phyloP scores from a whole-genome alignment of 73 alveolate genomes.

The Breviolum minutum region DNA sequence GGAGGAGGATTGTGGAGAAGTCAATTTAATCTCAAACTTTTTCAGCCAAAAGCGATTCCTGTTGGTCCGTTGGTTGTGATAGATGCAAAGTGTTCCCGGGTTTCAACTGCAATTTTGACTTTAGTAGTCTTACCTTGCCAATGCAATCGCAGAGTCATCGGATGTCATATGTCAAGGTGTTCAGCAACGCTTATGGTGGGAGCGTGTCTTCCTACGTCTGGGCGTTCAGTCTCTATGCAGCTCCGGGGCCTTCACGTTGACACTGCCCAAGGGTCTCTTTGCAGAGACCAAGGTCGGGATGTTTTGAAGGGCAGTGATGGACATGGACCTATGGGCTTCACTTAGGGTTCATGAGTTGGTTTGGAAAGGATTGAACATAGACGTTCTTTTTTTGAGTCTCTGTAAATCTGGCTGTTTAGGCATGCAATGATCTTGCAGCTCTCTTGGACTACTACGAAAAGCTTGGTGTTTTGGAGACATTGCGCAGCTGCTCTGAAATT shows the following conservation, averaged over 20 bases:
- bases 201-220: conserved; percentile 46
- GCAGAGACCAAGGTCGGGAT: not conserved
- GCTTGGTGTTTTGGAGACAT: conserved; percentile 9
- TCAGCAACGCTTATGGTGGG: conserved; percentile 68
- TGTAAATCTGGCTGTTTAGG: not conserved
- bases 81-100: not conserved
- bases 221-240: conserved; percentile 32
- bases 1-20: not conserved
- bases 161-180: not conserved
- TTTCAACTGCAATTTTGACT: not conserved
- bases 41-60: too few species aligned
- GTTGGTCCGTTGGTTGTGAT: too few species aligned
- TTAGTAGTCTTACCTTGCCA: not conserved
- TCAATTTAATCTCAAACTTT: too few species aligned
- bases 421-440: not conserved
- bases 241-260: not conserved
- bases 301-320: not conserved
- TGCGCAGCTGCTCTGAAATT: conserved; percentile 19
- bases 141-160: not conserved
- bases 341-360: not conserved
- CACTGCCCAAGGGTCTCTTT: conserved; percentile 28
- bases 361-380: not conserved
- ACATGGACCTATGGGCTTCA: not conserved
- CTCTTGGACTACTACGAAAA: conserved; percentile 34
- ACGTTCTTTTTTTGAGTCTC: not conserved